Evolutionary conservation across 2,329 filamentous ascomycete species (phyloP), one percentile per base, ranked within the genome.

Genomic region (Piedraia hortae): DNA sequence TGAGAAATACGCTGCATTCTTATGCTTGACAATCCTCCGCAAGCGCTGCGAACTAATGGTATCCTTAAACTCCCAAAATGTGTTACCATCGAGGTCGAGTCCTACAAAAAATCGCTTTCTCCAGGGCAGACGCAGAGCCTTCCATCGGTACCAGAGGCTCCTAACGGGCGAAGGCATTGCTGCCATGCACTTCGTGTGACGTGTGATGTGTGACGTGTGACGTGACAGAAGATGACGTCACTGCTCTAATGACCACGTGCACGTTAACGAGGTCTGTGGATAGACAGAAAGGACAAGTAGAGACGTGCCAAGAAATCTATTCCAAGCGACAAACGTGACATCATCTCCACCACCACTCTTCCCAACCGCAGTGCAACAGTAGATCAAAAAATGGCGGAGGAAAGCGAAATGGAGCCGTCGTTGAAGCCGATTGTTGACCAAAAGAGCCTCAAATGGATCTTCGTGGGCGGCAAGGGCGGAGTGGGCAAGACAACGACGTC

Each of bases 401-500:
- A 72, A 41, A n/a, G n/a, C n/a, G 56, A 63, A 37, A 67, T 93
- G 53, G 80, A 89, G 54, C 80, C 85, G 21, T 77, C 74, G 23
- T 73, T 97, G 40, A 74, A 91, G 53, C 73, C 74, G 32, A 78
- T 97, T 42, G 65, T 97, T 39, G 77, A 89, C 54, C 85, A 97
- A 50, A 77, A 78, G 48, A 70, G 74, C 15, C 67, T 97, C 25
- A 75, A 85, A 45, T 97, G 85, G 85, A 89, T 97, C 50, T 97
- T 97, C 41, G 85, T 97, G 28, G 85, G 85, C 39, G 85, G 85
- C 34, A 97, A 97, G 53, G 85, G 85, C 41, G 85, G 85, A 44
- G 85, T 97, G 20, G 85, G 85, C 46, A 97, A 97, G 58, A 97
- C 85, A 13, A 97, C 85, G n/a, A 97, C 85, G 9, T 93, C 82